These are phyloP conservation scores for Phytophthora nicotianae DNA, from an alignment of 352 stramenopile genomes.

Conservation along the genomic window DNA sequence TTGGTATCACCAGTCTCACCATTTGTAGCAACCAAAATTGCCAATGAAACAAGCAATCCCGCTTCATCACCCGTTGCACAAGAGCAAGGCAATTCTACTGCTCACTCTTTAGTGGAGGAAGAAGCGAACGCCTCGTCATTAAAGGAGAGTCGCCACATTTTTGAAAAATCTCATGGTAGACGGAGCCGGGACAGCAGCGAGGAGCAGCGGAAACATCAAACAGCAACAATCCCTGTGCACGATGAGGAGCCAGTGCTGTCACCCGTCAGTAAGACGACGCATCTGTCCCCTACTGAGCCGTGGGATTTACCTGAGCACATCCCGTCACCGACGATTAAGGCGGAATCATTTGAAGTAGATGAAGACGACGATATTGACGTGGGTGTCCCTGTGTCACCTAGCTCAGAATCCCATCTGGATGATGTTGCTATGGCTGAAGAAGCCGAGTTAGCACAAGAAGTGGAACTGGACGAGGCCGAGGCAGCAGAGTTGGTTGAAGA, in stretches of 20 bases:
- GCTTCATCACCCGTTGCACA: slow-evolving; percentile 7
- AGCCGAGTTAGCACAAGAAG: slow-evolving; percentile 19
- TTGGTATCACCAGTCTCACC: slow-evolving; percentile 30
- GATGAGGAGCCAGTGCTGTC: slow-evolving; percentile 34
- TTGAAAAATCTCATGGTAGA: slow-evolving; percentile 14
- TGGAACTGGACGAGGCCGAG: slow-evolving; percentile 11
- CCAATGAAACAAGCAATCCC: slow-evolving; percentile 9
- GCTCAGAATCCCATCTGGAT: slow-evolving; percentile 11
- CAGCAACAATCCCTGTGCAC: slow-evolving; percentile 14
- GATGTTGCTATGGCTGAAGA: slow-evolving; percentile 22
- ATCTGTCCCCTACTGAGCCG: slow-evolving; percentile 39
- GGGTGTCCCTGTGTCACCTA: slow-evolving; percentile 17
- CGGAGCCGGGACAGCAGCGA: slow-evolving; percentile 37
- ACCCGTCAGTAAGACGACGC: slow-evolving; percentile 17
- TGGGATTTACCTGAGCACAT: slow-evolving; percentile 41
- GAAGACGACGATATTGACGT: slow-evolving; percentile 26
- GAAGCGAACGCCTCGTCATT: slow-evolving; percentile 5
- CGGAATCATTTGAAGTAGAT: slow-evolving; percentile 14
- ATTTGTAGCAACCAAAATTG: slow-evolving; percentile 17
- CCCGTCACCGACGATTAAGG: slow-evolving; percentile 28
- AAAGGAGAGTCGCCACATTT: slow-evolving; percentile 13
- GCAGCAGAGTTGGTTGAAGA: slow-evolving; percentile 23
- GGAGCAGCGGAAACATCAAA: slow-evolving; percentile 22
- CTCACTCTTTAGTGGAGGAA: slow-evolving; percentile 9
- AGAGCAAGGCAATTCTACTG: slow-evolving; percentile 8